Percentiles rank a stretch among this genome's conserved stretches.
phyloP scores from a whole-genome alignment of 2,329 filamentous ascomycete species.

The Aspergillus floridensis region DNA sequence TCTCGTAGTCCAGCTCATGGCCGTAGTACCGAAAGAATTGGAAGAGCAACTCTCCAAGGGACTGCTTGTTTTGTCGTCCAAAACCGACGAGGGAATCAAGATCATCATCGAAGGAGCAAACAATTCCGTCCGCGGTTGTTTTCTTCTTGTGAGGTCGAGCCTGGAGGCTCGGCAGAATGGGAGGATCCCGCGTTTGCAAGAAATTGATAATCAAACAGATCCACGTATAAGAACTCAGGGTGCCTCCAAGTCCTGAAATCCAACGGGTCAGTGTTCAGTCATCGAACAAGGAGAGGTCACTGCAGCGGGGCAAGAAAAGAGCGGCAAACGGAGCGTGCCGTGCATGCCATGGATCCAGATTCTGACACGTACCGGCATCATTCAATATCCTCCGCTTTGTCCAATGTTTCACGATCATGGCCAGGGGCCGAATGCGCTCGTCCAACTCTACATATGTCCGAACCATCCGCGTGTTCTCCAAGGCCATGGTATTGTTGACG shows the following conservation, averaged over 20 bases:
- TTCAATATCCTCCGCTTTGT: conserved; percentile 89
- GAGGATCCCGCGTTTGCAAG: conserved; percentile 79
- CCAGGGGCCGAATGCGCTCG: conserved; percentile 81
- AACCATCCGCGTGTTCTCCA: conserved; percentile 98
- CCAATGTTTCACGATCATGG: conserved; percentile 98
- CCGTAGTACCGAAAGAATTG: conserved; percentile 95
- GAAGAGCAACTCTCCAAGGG: conserved; percentile 82
- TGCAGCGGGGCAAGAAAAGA: background rate
- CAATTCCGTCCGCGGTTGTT: conserved; percentile 61
- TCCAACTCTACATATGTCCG: conserved; percentile 95
- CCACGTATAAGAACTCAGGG: conserved; percentile 97
- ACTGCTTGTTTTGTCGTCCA: conserved; percentile 76
- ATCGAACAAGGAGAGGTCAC: background rate
- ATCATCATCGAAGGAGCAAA: conserved; percentile 83
- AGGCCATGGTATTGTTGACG: conserved; percentile 90
- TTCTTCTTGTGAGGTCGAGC: conserved; percentile 64
- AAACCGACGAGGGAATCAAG: conserved; percentile 70
- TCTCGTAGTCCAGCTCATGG: conserved; percentile 88
- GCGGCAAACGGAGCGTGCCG: background rate
- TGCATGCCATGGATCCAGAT: background rate
- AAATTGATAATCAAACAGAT: conserved; percentile 98
- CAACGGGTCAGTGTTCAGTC: conserved; percentile 18
- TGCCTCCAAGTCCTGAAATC: conserved; percentile 76
- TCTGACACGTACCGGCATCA: conserved; percentile 73
- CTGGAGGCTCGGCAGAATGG: conserved; percentile 82